Base-by-base conservation (phyloP, 371 early-diverging fungal genomes). In the Entomophthora muscae region DNA sequence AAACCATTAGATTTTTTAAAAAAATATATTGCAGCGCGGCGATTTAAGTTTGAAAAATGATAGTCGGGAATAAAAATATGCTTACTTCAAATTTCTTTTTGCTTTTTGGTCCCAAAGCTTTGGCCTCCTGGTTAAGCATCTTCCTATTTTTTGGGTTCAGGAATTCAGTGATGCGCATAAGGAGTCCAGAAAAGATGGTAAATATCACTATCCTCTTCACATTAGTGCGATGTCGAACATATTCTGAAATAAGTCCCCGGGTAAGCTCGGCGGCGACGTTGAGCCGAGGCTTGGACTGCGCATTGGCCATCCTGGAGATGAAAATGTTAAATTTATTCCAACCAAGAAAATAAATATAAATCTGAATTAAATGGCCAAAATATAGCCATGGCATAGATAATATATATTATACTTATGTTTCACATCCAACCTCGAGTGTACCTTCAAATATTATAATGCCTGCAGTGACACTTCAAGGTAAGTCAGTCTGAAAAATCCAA, bases 71-170 rank as follows among this genome's bases (percentile, higher is more conserved):
- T 42, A 58, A 58, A 28, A 58, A 32, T 27, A 28, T 27, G 26
- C 58, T 32, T 32, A 58, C 58, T 5, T 28, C 58, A 58, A 28
- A 58, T 58, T 58, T 58, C 12, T n/a, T 27, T n/a, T 32, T 27
- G 26, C 13, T 17, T 13, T 58, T 28, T 5, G 30, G 30, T 27
- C 30, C 30, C 58, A 58, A 7, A 13, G 24, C 17, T 58, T 58
- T 17, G 22, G 24, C 28, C 58, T 58, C 21, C 58, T 32, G 55
- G 26, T 54, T 54, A 54, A 26, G 27, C 27, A 3, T 54, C 27
- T 2, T 26, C 42, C 42, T 42, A 42, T 5, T 10, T 17, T 42
- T 42, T 5, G 42, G 42, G 42, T 42, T 42, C 10, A 42, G 42
- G 5, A 42, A 17, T 17, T 42, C 42, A 17, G 42, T 42, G 5